Base-by-base conservation (phyloP, 139 green algal species). In the Micractinium sp. region DNA sequence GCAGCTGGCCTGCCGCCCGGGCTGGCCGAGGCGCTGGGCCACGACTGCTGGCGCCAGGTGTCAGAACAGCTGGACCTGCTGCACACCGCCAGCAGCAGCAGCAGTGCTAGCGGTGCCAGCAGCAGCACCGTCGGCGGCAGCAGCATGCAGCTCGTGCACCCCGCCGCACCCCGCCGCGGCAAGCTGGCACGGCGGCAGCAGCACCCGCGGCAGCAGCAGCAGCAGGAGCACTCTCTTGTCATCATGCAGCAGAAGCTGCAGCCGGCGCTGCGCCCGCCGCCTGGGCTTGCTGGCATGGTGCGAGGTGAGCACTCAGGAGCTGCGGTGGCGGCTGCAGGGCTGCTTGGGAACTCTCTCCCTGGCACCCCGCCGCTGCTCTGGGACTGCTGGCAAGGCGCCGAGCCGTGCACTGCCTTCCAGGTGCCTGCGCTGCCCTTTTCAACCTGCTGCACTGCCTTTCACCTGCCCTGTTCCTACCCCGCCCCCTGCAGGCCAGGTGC, bases 191-290 rank as follows among this genome's bases (percentile, higher is more conserved):
- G 31, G 29, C 71, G 71, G 71, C 71, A 80, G 74, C n/a, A 22
- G 78, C 78, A 63, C 29, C 20, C 13, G 47, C 47, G 9, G 71
- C 27, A 35, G 27, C 71, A 77, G 71, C 71, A 77, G 71, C 71
- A 77, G 38, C 76, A 47, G 76, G 20, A 56, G 31, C 76, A 56
- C 5, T 73, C 47, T 1, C 47, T 85, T 0, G 79, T 85, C 47
- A 85, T 85, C 53, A 27, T 85, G 14, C 79, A 85, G 41, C 79
- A 85, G 79, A 47, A 31, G 29, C 14, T 85, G 79, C 79, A 85
- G 79, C 79, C 79, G 3, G 79, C 41, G 41, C 1, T 85, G 79
- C 41, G 79, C 38, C 79, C 79, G 23, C 79, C 79, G 2, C 47
- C 47, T 3, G 79, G 79, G 23, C 53, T 85, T 25, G 79, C 47